Evolutionary conservation across 1,139 yeast genomes (phyloP).

Genomic region (Pichia sp.): DNA sequence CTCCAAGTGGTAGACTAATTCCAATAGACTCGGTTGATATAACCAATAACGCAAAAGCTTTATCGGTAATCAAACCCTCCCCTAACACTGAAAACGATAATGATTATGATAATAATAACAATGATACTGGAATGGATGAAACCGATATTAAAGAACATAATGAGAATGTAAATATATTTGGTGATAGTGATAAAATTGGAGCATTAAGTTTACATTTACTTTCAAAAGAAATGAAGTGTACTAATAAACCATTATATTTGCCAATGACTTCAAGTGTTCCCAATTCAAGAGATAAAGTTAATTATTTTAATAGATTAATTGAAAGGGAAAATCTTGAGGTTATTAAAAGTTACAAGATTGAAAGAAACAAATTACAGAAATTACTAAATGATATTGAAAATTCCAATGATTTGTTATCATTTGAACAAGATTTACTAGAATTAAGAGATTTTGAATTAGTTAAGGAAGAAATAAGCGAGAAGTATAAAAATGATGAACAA

Average conservation of each 20-base stretch:
- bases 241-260: background rate
- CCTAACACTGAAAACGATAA: background rate
- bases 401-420: slow-evolving; percentile 8
- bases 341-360: slow-evolving; percentile 5
- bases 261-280: background rate
- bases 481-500: slow-evolving; percentile 25
- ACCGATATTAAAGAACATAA: background rate
- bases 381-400: slow-evolving; percentile 5
- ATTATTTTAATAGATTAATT: slow-evolving; percentile 8
- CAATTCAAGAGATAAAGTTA: slow-evolving; percentile 6
- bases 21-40: slow-evolving; percentile 23
- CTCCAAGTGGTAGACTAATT: slow-evolving; percentile 25
- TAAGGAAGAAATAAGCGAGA: slow-evolving; percentile 22
- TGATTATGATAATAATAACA: background rate
- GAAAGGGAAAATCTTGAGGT: slow-evolving; percentile 9
- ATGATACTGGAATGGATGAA: background rate
- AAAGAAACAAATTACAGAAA: slow-evolving; percentile 9
- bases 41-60: slow-evolving; percentile 1
- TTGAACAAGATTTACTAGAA: slow-evolving; percentile 29
- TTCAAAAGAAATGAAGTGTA: slow-evolving; percentile 12
- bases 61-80: slow-evolving; percentile 12
- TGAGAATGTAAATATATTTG: background rate
- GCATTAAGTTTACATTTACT: slow-evolving; percentile 19
- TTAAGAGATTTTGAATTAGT: slow-evolving; percentile 29
- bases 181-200: slow-evolving; percentile 17